Base-by-base conservation (phyloP, 1,284 basidiomycete species). In the Ceratobasidium papillatum region DNA sequence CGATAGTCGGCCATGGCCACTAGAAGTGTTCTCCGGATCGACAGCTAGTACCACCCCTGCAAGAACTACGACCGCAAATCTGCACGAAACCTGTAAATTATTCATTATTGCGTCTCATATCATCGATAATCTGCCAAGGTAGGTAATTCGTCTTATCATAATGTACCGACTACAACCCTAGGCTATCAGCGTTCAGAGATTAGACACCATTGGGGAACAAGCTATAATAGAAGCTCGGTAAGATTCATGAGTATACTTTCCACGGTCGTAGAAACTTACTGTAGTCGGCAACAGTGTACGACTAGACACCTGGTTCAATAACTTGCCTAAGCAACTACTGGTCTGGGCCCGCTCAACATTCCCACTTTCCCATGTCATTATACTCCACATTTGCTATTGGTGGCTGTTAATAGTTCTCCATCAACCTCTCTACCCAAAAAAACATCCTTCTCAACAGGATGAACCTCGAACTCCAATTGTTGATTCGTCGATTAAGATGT, bases 381-480 rank as follows among this genome's bases (percentile, higher is more conserved):
- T 88, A 84, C 82, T 90, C 74, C 89, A 91, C 77, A 81, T 89
- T 36, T 84, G 86, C 1, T 89, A 89, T 79, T 87, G 88, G 82
- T 91, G 88, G 89, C 82, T 88, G 4, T 84, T 87, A 66, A 89
- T 91, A 43, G 83, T 91, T 9, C 85, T 92, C 0, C 89, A 90
- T 76, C 84, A 89, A 0, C 89, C 90, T 0, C 90, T 89, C 81
- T 91, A 88, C 79, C 84, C 87, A 0, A 84, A 84, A 27, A 78
- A 83, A 2, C 80, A n/a, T 2, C 11, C 11, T 2, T 17, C 19
- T 9, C 82, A 25, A 81, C 84, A 59, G 80, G 81, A 47, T 81
- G 3, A 7, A 54, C 83, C 0, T 84, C 84, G 25, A 80, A 80
- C 30, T 84, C 86, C 34, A 85, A 86, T 43, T 85, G 87, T 77